Evolutionary conservation across 2,329 filamentous ascomycete genomes (phyloP), one percentile per base, ranked within the genome.

Genomic region (Diaporthe vaccinii): DNA sequence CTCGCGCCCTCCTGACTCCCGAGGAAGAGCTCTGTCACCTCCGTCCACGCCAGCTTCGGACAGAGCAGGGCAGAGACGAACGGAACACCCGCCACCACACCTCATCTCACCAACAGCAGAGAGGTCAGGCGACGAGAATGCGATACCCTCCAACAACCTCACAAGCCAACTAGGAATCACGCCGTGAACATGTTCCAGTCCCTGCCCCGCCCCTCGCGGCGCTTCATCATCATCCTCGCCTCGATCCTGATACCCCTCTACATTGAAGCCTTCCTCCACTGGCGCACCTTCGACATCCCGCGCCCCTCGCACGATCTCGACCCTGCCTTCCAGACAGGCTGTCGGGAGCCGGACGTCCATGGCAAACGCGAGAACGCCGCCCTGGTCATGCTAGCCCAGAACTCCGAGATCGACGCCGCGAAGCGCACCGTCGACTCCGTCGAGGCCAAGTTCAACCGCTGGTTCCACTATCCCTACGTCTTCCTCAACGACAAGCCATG

Each of bases 401-500:
- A 88, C 78, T 79, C 79, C 31, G 86, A 88, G 78, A 82, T 85
- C 14, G 78, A 82, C 36, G 81, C 82, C 76, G 85, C 85, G 1
- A 82, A 84, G 72, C 81, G 81, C 71, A 84, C 85, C 3, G 79
- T 87, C n/a, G 77, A 79, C 22, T 85, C 82, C 41, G 82, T 87
- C 67, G 85, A 87, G 79, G 78, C 78, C 31, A 84, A 85, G 74
- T 88, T 87, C 80, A 88, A 88, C 81, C 81, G 82, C 72, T 86
- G 85, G 83, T 87, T 85, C 79, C 82, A 86, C 74, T 88, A 88
- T 77, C 86, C 86, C 5, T 83, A 85, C 75, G 78, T 88, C 44
- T 87, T 88, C 76, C 81, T 88, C 73, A 88, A 88, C 79, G 83
- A 88, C 79, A 81, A 87, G 76, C 80, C 82, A 10, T 88, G 84